phyloP scores from a whole-genome alignment of 1,284 basidiomycete genomes.

The Moesziomyces sp. region DNA sequence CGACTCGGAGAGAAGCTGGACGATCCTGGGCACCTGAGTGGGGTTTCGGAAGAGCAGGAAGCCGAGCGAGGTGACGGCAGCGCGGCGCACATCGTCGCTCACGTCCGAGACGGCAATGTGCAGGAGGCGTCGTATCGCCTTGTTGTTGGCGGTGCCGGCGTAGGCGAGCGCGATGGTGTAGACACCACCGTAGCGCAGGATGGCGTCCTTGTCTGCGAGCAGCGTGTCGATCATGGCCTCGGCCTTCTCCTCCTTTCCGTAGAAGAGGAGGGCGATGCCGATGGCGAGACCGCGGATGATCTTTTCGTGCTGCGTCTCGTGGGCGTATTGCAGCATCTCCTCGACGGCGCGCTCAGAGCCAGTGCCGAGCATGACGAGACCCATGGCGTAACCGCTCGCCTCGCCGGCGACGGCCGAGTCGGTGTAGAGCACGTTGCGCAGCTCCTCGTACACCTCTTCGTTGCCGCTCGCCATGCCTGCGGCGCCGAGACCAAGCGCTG shows the following conservation, averaged over 20 bases:
- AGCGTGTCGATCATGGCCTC: conserved; percentile 65
- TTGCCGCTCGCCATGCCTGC: conserved; percentile 68
- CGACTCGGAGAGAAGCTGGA: conserved; percentile 67
- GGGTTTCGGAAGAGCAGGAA: conserved; percentile 68
- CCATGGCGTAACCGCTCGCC: conserved; percentile 67
- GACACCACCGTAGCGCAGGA: conserved; percentile 66
- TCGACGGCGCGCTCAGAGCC: conserved; percentile 63
- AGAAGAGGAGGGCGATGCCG: conserved; percentile 66
- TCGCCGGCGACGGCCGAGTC: conserved; percentile 67
- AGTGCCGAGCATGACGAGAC: conserved; percentile 67
- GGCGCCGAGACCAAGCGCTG: conserved; percentile 66
- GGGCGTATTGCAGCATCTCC: conserved; percentile 68
- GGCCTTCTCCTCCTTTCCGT: conserved; percentile 65
- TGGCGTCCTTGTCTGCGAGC: conserved; percentile 66
- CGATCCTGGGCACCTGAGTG: conserved; percentile 66
- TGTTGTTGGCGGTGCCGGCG: conserved; percentile 68
- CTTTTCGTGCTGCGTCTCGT: conserved; percentile 68
- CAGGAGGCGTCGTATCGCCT: conserved; percentile 62
- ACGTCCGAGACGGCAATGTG: conserved; percentile 67
- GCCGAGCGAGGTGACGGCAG: conserved; percentile 64
- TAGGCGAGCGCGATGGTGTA: conserved; percentile 67
- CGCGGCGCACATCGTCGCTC: conserved; percentile 67
- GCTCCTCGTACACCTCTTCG: conserved; percentile 66
- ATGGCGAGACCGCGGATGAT: conserved; percentile 68
- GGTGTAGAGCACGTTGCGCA: conserved; percentile 64